These are phyloP conservation scores for Cardamine occulta DNA, from an alignment of 345 rosid species.

Conservation along the genomic window DNA sequence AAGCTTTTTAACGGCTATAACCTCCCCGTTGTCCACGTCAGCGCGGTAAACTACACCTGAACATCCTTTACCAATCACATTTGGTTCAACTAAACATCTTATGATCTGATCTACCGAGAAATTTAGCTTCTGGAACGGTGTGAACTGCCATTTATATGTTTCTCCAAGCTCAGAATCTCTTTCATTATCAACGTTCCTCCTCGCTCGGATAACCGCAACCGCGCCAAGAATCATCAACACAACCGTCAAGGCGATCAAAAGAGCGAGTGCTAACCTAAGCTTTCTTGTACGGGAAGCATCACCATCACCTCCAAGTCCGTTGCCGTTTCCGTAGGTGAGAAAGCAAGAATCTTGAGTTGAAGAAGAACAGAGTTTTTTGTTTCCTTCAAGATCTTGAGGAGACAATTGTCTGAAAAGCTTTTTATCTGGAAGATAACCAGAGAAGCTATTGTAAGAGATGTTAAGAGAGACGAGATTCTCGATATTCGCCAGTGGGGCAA, in stretches of 20 bases:
- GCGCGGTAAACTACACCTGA: constrained; percentile 93
- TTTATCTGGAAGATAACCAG: constrained; percentile 86
- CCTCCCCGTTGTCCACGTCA: constrained; percentile 79
- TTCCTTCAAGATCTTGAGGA: constrained; percentile 61
- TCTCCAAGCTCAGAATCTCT: constrained; percentile 86
- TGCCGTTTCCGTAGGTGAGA: constrained; percentile 43
- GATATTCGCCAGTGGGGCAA: constrained; percentile 60
- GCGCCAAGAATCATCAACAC: constrained; percentile 76
- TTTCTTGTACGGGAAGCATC: constrained; percentile 53
- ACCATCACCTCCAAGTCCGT: constrained; percentile 44
- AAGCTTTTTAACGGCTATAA: constrained; percentile 92
- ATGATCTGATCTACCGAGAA: constrained; percentile 85
- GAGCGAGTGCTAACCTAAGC: constrained; percentile 73
- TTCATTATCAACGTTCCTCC: constrained; percentile 53
- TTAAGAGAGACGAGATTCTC: constrained; percentile 85
- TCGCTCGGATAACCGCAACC: constrained; percentile 63
- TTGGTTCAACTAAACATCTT: constrained; percentile 76
- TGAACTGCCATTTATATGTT: constrained; percentile 91
- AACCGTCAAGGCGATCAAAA: constrained; percentile 69
- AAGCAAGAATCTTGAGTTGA: constrained; percentile 67
- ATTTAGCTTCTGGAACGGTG: constrained; percentile 93
- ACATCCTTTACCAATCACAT: constrained; percentile 92
- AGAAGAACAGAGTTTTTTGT: constrained; percentile 69
- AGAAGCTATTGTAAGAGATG: constrained; percentile 79
- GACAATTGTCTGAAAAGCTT: constrained; percentile 75